Conservation (phyloP, 495 filamentous ascomycete genomes). For the Alectoria sarmentosa region DNA sequence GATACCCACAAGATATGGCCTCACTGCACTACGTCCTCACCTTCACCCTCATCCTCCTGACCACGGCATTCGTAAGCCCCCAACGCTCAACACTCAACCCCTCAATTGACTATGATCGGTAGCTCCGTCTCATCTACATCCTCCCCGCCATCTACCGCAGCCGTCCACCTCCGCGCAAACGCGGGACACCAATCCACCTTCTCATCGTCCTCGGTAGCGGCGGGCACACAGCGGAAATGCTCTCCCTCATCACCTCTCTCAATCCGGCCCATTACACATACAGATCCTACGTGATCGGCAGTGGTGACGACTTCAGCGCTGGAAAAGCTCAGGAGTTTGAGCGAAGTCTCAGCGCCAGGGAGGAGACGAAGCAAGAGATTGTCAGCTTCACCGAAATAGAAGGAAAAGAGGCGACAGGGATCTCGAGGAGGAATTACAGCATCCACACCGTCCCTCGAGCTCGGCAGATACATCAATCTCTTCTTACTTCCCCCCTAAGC, state of each 20-base stretch:
- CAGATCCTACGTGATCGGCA: slow-evolving; percentile 75
- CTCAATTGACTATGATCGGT: slow-evolving; percentile 13
- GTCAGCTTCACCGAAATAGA: not conserved
- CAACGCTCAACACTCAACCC: not conserved
- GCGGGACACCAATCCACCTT: slow-evolving; percentile 50
- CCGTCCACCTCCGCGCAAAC: slow-evolving; percentile 25
- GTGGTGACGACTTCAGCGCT: slow-evolving; percentile 68
- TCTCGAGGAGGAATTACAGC: slow-evolving; percentile 36
- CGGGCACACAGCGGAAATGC: slow-evolving; percentile 92
- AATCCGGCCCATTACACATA: slow-evolving; percentile 48
- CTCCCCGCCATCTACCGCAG: slow-evolving; percentile 33
- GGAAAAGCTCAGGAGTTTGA: slow-evolving; percentile 62
- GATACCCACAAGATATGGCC: slow-evolving; percentile 1
- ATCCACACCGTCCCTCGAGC: slow-evolving; percentile 62
- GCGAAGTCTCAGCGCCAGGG: slow-evolving; percentile 19
- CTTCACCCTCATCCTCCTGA: slow-evolving; percentile 10
- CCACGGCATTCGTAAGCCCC: slow-evolving; percentile 12
- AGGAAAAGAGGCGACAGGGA: slow-evolving; percentile 27
- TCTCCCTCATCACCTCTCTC: slow-evolving; percentile 60
- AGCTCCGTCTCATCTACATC: slow-evolving; percentile 48
- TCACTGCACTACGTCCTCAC: slow-evolving; percentile 8
- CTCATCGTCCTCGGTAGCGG: slow-evolving; percentile 84
- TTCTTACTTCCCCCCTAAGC: slow-evolving; percentile 57
- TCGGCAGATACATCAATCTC: slow-evolving; percentile 68
- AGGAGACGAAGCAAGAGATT: slow-evolving; percentile 20